Conservation (phyloP, 202 grass and related monocot genomes). For the Panicum virgatum region DNA sequence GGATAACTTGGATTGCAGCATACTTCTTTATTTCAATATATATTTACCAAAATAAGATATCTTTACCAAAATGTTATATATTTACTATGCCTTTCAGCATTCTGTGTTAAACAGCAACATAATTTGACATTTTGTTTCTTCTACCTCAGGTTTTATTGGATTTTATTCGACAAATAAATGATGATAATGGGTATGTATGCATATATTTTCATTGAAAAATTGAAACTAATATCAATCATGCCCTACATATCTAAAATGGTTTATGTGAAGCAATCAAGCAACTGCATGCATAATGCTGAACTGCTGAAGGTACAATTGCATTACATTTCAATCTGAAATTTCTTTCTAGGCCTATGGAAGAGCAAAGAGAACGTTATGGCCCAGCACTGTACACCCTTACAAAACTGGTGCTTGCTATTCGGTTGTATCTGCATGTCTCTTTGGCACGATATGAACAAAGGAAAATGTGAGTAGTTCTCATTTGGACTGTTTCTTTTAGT, state of each 20-base stretch:
- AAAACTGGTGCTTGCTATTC: slow-evolving; percentile 70
- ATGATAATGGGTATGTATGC: slow-evolving; percentile 80
- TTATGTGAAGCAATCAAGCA: slow-evolving; percentile 23
- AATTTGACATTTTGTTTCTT: slow-evolving; percentile 29
- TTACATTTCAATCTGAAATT: slow-evolving; percentile 40
- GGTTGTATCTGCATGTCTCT: slow-evolving; percentile 69
- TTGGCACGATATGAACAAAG: slow-evolving; percentile 55
- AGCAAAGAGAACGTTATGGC: slow-evolving; percentile 92
- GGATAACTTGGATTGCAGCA: slow-evolving; percentile 1
- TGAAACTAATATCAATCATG: neutral
- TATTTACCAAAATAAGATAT: slow-evolving; percentile 8
- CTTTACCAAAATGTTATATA: slow-evolving; percentile 1
- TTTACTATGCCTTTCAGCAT: slow-evolving; percentile 11
- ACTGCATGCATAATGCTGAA: neutral
- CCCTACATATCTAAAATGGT: neutral
- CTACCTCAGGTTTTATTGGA: slow-evolving; percentile 84
- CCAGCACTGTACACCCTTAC: slow-evolving; percentile 85
- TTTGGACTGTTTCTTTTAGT: slow-evolving; percentile 19
- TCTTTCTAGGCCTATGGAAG: slow-evolving; percentile 86
- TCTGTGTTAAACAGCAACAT: slow-evolving; percentile 23
- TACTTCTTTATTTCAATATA: slow-evolving; percentile 14
- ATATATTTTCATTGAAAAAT: slow-evolving; percentile 18
- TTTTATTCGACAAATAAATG: slow-evolving; percentile 95
- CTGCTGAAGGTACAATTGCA: neutral
- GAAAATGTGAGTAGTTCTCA: slow-evolving; percentile 68